phyloP scores from a whole-genome alignment of 495 filamentous ascomycete species.

The Penicillium bialowiezense region DNA sequence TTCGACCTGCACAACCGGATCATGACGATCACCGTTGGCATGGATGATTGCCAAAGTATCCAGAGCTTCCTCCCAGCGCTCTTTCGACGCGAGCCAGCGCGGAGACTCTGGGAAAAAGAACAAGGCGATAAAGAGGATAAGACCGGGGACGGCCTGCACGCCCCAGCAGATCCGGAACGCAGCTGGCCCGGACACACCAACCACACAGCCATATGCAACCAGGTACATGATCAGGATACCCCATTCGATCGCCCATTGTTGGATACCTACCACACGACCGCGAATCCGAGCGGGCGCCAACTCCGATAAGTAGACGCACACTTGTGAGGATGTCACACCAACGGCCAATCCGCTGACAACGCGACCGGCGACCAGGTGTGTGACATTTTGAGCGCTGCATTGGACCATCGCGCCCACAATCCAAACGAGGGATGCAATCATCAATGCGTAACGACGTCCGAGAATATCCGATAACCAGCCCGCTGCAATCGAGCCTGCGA shows the following conservation, averaged over 20 bases:
- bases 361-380: slow-evolving; percentile 66
- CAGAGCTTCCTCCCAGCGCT: slow-evolving; percentile 65
- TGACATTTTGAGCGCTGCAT: slow-evolving; percentile 56
- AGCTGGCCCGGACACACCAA: slow-evolving; percentile 45
- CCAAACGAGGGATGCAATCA: slow-evolving; percentile 68
- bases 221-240: slow-evolving; percentile 64
- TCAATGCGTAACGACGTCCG: slow-evolving; percentile 62
- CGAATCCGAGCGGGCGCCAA: slow-evolving; percentile 64
- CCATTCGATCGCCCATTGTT: slow-evolving; percentile 75
- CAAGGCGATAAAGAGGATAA: slow-evolving; percentile 61
- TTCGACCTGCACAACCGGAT: slow-evolving; percentile 68
- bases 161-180: slow-evolving; percentile 74
- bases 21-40: slow-evolving; percentile 58
- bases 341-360: slow-evolving; percentile 71
- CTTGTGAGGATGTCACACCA: slow-evolving; percentile 73
- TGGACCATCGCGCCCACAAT: slow-evolving; percentile 68
- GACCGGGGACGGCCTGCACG: slow-evolving; percentile 65
- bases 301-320: slow-evolving; percentile 79
- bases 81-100: slow-evolving; percentile 69
- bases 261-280: slow-evolving; percentile 69
- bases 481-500: slow-evolving; percentile 60
- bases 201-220: slow-evolving; percentile 60
- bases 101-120: slow-evolving; percentile 72
- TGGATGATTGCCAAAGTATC: slow-evolving; percentile 67
- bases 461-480: slow-evolving; percentile 64